Conservation (phyloP, 495 filamentous ascomycete species). For the Eremomyces bilateralis region DNA sequence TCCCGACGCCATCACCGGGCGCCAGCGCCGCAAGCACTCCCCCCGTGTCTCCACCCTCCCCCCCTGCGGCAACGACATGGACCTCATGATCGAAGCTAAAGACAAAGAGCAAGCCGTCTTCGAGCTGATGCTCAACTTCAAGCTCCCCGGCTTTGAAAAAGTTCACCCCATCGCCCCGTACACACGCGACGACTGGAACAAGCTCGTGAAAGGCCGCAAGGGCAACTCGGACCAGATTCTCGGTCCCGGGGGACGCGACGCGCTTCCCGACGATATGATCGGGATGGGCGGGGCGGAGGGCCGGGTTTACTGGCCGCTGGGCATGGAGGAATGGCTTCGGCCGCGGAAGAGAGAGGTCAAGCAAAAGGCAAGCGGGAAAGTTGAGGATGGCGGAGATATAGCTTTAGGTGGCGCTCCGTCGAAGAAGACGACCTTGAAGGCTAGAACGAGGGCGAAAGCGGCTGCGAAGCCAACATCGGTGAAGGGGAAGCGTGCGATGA, state of each 20-base stretch:
- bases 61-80: slow-evolving; percentile 63
- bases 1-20: slow-evolving; percentile 47
- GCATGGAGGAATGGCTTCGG: slow-evolving; percentile 77
- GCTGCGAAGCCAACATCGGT: too few species aligned
- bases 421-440: slow-evolving; percentile 11
- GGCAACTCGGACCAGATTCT: slow-evolving; percentile 23
- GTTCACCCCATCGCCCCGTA: slow-evolving; percentile 65
- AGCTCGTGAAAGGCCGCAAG: slow-evolving; percentile 15
- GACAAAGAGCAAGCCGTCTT: slow-evolving; percentile 97
- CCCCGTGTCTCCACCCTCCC: slow-evolving; percentile 57
- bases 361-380: slow-evolving; percentile 26
- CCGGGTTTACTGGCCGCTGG: slow-evolving; percentile 78
- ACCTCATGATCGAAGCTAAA: slow-evolving; percentile 97
- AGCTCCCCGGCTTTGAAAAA: slow-evolving; percentile 50
- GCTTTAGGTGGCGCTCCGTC: slow-evolving; percentile 11
- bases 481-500: too few species aligned
- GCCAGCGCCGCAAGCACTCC: slow-evolving; percentile 65
- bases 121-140: slow-evolving; percentile 74
- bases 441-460: too few species aligned
- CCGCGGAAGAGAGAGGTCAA: slow-evolving; percentile 48
- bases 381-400: too few species aligned
- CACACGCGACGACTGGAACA: slow-evolving; percentile 59
- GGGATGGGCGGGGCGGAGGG: slow-evolving; percentile 77
- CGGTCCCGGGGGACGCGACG: slow-evolving; percentile 26
- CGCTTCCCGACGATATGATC: slow-evolving; percentile 44